These are phyloP conservation scores for Crepidotus variabilis DNA, from an alignment of 768 basidiomycete species.

Conservation along the genomic window DNA sequence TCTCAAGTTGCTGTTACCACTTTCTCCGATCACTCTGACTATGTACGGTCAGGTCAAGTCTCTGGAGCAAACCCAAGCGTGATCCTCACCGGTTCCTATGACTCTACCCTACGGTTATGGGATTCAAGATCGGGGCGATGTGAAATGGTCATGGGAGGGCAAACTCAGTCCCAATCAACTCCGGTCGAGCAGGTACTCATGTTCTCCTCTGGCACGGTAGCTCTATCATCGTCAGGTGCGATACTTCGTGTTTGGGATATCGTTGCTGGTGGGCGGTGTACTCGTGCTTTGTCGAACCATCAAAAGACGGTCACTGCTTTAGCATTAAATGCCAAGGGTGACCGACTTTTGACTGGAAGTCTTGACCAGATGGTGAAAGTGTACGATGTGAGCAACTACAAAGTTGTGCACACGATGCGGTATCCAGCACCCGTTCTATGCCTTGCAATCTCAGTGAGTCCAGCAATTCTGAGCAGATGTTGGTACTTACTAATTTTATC, in stretches of 20 bases:
- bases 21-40: slow-evolving; percentile 88
- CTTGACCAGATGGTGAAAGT: slow-evolving; percentile 99
- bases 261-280: slow-evolving; percentile 84
- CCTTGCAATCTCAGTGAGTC: slow-evolving; percentile 82
- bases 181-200: slow-evolving; percentile 93
- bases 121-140: slow-evolving; percentile 81
- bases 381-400: slow-evolving; percentile 91
- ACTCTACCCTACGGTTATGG: slow-evolving; percentile 84
- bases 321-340: slow-evolving; percentile 71
- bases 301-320: slow-evolving; percentile 96
- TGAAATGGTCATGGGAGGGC: slow-evolving; percentile 75
- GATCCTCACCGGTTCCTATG: slow-evolving; percentile 92
- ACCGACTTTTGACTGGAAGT: slow-evolving; percentile 82
- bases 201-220: slow-evolving; percentile 86
- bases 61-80: slow-evolving; percentile 80
- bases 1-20: slow-evolving; percentile 77
- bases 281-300: slow-evolving; percentile 92
- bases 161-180: slow-evolving; percentile 28
- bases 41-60: slow-evolving; percentile 91
- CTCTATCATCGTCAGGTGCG: slow-evolving; percentile 84
- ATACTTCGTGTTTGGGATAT: slow-evolving; percentile 96
- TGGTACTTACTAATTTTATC: slow-evolving; percentile 3
- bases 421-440: slow-evolving; percentile 92
- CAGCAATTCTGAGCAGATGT: slow-evolving; percentile 9
- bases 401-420: slow-evolving; percentile 97